Conservation (phyloP, 305 asterid genomes). For the Solanum hybrid region DNA sequence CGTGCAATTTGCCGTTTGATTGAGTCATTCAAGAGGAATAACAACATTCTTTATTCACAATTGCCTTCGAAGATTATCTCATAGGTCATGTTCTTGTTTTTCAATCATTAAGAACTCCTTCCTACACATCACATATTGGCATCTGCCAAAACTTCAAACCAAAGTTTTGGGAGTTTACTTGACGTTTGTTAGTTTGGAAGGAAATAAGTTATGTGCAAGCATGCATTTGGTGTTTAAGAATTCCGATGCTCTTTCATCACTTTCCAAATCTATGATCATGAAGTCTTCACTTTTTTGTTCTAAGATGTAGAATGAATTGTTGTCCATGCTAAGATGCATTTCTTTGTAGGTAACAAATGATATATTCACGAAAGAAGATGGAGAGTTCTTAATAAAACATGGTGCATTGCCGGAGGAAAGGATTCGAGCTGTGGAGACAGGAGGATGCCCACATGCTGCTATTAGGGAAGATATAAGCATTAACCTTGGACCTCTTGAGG, state of each 20-base stretch:
- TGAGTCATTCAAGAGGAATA: not conserved
- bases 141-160: not conserved
- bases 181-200: not conserved
- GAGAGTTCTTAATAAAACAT: slow-evolving; percentile 84
- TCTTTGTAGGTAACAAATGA: slow-evolving; percentile 77
- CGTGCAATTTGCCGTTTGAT: not conserved
- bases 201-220: not conserved
- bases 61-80: not conserved
- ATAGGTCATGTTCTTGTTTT: not conserved
- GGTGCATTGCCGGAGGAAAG: slow-evolving; percentile 95
- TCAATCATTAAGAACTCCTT: not conserved
- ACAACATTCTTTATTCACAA: not conserved
- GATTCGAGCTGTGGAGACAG: slow-evolving; percentile 96
- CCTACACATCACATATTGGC: not conserved
- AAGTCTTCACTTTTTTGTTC: not conserved
- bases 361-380: slow-evolving; percentile 96
- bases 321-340: not conserved
- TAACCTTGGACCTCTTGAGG: slow-evolving; percentile 93
- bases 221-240: not conserved
- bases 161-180: not conserved
- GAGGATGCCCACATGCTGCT: slow-evolving; percentile 98
- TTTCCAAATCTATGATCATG: not conserved
- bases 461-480: slow-evolving; percentile 94
- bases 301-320: not conserved
- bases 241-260: not conserved